These are phyloP conservation scores for Apocynum venetum DNA, from an alignment of 257 asterid species.

Conservation along the genomic window DNA sequence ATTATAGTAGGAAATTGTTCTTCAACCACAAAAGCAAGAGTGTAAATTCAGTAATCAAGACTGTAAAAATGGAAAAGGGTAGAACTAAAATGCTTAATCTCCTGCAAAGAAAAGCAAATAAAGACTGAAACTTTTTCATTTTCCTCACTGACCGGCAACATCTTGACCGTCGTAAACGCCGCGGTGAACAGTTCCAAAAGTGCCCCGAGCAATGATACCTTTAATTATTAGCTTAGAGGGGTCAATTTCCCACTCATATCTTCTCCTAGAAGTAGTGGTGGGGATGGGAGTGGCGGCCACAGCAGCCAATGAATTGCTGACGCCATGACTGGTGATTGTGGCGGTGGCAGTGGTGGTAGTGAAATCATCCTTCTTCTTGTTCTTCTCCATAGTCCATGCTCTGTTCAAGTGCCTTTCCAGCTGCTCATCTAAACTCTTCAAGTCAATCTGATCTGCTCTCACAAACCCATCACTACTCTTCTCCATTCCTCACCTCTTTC, in stretches of 20 bases:
- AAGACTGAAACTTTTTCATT: not conserved
- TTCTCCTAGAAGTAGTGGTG: conserved; percentile 33
- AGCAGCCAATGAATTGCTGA: conserved; percentile 8
- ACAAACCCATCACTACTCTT: conserved; percentile 69
- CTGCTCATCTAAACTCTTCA: conserved; percentile 84
- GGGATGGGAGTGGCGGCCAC: conserved; percentile 17
- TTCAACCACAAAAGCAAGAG: not conserved
- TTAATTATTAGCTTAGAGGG: conserved; percentile 63
- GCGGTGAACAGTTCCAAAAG: conserved; percentile 87
- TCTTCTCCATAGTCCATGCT: conserved; percentile 61
- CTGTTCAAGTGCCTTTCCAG: conserved; percentile 64
- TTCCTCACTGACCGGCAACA: conserved; percentile 65
- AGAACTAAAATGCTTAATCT: not conserved
- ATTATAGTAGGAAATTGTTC: not conserved
- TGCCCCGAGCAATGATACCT: conserved; percentile 73
- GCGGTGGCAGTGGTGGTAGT: conserved; percentile 11
- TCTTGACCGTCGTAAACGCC: conserved; percentile 79
- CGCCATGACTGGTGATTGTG: conserved; percentile 6
- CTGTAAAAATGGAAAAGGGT: not conserved
- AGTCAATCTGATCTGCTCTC: conserved; percentile 86
- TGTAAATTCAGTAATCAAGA: not conserved
- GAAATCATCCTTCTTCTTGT: conserved; percentile 38
- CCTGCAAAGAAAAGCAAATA: not conserved
- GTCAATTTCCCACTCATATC: conserved; percentile 90
- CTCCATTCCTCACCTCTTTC: conserved; percentile 41